phyloP scores from a whole-genome alignment of 2,329 filamentous ascomycete species.

The Phyllosticta citribraziliensis region DNA sequence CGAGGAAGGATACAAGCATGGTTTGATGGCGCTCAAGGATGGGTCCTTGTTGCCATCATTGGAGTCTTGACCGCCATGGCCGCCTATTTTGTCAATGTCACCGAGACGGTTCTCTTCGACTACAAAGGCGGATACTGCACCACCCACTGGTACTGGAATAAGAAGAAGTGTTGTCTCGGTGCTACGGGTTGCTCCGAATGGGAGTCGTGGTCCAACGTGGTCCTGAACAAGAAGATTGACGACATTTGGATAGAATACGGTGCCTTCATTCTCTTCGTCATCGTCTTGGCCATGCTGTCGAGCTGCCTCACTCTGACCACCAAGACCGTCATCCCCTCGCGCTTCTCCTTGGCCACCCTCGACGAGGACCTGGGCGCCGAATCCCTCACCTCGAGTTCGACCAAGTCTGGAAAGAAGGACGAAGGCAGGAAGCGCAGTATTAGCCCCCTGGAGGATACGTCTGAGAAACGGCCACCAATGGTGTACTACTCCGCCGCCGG shows the following conservation, averaged over 20 bases:
- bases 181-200: constrained; percentile 48
- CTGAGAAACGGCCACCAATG: constrained; percentile 54
- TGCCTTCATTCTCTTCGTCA: constrained; percentile 63
- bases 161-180: constrained; percentile 54
- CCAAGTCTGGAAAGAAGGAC: constrained; percentile 30
- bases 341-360: constrained; percentile 74
- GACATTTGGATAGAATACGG: constrained; percentile 62
- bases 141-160: constrained; percentile 58
- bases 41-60: constrained; percentile 85
- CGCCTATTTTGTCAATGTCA: constrained; percentile 82
- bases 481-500: constrained; percentile 93
- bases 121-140: constrained; percentile 83
- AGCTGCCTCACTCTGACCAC: constrained; percentile 78
- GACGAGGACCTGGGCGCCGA: constrained; percentile 82
- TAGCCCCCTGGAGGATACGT: constrained; percentile 32
- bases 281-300: constrained; percentile 59
- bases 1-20: constrained; percentile 66
- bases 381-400: constrained; percentile 29
- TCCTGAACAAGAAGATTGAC: constrained; percentile 41
- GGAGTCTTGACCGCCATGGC: constrained; percentile 75
- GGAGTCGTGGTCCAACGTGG: constrained; percentile 52
- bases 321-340: constrained; percentile 88
- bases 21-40: constrained; percentile 84
- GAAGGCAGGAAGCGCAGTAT: constrained; percentile 31
- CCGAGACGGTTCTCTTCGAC: constrained; percentile 78